Conservation (phyloP, 441 rosid genomes). For the Populus trichocarpa region DNA sequence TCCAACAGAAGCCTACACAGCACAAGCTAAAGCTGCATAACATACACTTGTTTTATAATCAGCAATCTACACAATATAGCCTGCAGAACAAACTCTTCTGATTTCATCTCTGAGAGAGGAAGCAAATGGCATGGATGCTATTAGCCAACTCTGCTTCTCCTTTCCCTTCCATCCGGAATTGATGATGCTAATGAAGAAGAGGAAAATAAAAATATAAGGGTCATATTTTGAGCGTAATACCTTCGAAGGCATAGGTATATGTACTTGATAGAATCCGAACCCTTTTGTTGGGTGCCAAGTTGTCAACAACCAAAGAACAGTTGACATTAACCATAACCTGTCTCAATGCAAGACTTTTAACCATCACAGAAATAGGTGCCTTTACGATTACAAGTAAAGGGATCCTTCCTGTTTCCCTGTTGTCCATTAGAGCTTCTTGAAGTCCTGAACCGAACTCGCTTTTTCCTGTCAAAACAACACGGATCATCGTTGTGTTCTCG, state of each 20-base stretch:
- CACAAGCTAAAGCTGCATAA: slow-evolving; percentile 3
- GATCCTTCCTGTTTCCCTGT: slow-evolving; percentile 31
- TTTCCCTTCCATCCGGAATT: neutral
- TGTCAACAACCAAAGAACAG: slow-evolving; percentile 47
- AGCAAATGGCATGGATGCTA: neutral
- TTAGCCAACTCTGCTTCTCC: slow-evolving; percentile 3
- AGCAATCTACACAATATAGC: neutral
- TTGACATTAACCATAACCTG: slow-evolving; percentile 29
- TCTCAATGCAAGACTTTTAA: slow-evolving; percentile 27
- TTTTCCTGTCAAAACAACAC: slow-evolving; percentile 33
- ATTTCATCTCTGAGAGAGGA: slow-evolving; percentile 1
- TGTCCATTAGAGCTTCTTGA: slow-evolving; percentile 30
- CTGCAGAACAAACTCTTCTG: slow-evolving; percentile 3
- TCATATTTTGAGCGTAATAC: slow-evolving; percentile 18
- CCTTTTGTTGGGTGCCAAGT: slow-evolving; percentile 30
- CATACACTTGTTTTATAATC: neutral
- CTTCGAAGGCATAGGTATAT: slow-evolving; percentile 17
- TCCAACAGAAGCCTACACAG: neutral
- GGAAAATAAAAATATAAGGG: neutral
- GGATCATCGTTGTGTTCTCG: slow-evolving; percentile 23
- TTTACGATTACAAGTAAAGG: slow-evolving; percentile 38
- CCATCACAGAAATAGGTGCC: slow-evolving; percentile 38
- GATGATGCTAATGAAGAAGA: neutral
- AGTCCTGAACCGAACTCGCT: slow-evolving; percentile 34
- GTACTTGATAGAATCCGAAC: slow-evolving; percentile 28